Base-by-base conservation (phyloP, 1,284 basidiomycete species). In the Vanrija sp. region DNA sequence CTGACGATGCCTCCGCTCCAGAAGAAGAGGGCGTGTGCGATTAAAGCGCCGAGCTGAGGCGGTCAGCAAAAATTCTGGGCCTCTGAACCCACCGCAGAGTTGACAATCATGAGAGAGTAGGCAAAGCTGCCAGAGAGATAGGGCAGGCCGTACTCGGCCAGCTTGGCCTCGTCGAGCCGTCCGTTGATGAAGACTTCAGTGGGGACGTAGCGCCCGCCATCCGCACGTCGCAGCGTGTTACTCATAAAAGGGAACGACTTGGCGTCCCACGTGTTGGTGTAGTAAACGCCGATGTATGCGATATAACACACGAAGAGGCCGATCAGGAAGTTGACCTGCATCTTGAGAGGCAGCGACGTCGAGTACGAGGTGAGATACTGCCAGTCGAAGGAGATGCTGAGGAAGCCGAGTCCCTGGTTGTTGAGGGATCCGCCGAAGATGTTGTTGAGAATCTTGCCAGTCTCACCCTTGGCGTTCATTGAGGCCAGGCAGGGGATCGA, bases 21-120 rank as follows among this genome's bases (percentile, higher is more conserved):
- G 56, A 71, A 75, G 14, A 75, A 40, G 23, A 66, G 69, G 6
- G 75, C 65, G 66, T 86, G 85, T 0, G 82, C 80, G 54, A 87
- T 79, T 15, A 86, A 72, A 14, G 81, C 84, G 16, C 85, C 85
- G 52, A 86, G 83, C 82, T 34, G 34, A 12, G 34, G 34, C 21
- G 5, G 34, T 34, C 10, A 34, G 34, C 34, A 14, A 5, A 12
- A 12, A 12, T 5, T 14, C 12, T 12, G 12, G 10, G 14, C 12
- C 2, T 7, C 10, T 5, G 10, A 2, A 15, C 34, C 12, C 12
- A 34, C 34, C 34, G 70, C 68, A 2, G 59, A 43, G 42, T 61
- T 69, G 7, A 54, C 49, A 2, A 78, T 79, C 43, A 85, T 68
- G 66, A 82, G 82, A 1, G 69, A 51, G 83, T 83, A 86, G 0